Percentiles rank a stretch among this genome's conserved stretches.
Evolutionary conservation across 352 stramenopile genomes (phyloP).

Genomic region (Stramenopiles sp.): DNA sequence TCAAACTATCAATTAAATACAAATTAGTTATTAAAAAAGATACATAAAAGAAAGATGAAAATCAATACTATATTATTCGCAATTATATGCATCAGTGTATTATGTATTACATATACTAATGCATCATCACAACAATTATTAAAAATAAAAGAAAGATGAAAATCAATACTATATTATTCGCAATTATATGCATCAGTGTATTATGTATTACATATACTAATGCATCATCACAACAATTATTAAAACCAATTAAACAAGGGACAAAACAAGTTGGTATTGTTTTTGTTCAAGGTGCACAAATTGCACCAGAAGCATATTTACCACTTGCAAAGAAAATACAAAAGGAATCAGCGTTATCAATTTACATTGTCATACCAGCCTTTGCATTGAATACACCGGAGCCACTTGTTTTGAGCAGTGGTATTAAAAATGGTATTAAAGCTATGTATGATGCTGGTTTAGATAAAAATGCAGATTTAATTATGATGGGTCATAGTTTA

Average conservation of each 20-base stretch:
- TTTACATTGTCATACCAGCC: neutral
- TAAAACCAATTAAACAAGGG: neutral
- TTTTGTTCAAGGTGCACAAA: neutral
- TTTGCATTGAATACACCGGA: neutral
- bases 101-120: no score
- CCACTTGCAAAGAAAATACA: neutral
- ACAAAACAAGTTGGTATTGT: neutral
- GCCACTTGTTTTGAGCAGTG: neutral
- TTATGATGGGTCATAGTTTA: constrained; percentile 17
- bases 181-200: no score
- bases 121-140: no score
- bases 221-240: neutral
- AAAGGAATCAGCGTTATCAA: neutral
- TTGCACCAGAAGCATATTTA: neutral
- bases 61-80: no score
- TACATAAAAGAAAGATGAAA: no score
- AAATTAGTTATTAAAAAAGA: no score
- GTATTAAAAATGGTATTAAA: neutral
- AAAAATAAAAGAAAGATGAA: no score
- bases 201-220: no score
- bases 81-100: no score
- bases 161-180: no score
- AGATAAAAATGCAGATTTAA: neutral
- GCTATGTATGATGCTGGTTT: neutral
- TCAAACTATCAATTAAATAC: no score